Evolutionary conservation across 306 rosid genomes (phyloP).

Genomic region (Biancaea sappan): DNA sequence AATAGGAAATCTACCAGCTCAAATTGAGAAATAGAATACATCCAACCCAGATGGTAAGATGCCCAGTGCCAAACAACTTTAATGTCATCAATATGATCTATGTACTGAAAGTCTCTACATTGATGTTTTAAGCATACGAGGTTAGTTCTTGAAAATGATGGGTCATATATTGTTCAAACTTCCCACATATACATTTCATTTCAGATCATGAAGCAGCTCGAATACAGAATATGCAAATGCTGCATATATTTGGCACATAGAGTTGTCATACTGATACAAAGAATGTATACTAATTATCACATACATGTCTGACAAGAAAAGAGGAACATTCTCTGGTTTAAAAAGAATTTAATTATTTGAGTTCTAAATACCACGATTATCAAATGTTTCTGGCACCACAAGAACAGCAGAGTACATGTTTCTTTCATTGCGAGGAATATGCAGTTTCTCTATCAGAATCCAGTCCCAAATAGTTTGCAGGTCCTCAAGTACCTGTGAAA

Average conservation of each 20-base stretch:
- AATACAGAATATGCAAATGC: not conserved
- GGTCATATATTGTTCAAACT: not conserved
- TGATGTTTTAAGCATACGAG: not conserved
- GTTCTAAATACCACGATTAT: conserved; percentile 70
- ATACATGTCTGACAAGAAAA: conserved; percentile 5
- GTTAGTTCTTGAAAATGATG: not conserved
- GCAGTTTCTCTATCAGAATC: conserved; percentile 81
- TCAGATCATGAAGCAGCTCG: not conserved
- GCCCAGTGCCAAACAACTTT: not conserved
- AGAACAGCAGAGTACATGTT: conserved; percentile 81
- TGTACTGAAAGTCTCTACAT: not conserved
- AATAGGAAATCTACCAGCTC: not conserved
- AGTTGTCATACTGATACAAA: not conserved
- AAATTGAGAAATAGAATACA: not conserved
- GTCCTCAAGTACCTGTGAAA: conserved; percentile 79
- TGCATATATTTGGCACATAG: not conserved
- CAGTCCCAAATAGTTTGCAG: conserved; percentile 89
- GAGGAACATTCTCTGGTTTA: conserved; percentile 19
- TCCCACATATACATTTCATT: not conserved
- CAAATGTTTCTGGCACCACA: conserved; percentile 90
- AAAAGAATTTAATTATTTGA: conserved; percentile 7
- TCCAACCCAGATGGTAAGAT: not conserved
- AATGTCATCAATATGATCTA: not conserved
- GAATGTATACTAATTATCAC: not conserved
- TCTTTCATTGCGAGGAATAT: conserved; percentile 75